Evolutionary conservation across 2,329 filamentous ascomycete species (phyloP), one percentile per base, ranked within the genome.

Genomic region (Pseudogymnoascus sp.): DNA sequence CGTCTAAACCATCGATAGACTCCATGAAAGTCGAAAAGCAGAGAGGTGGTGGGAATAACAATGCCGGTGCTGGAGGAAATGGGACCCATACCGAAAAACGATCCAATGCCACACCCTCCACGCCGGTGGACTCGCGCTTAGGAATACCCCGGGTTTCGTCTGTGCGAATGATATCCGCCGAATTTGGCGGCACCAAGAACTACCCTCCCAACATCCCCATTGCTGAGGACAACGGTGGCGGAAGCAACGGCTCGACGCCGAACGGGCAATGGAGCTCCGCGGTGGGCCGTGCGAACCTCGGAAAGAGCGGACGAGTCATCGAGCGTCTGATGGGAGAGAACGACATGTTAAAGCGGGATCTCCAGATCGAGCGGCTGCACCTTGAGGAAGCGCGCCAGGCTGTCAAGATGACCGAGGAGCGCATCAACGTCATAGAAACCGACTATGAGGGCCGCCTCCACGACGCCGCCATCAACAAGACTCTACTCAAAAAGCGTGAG

Each of bases 271-370:
- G 85, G 84, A 86, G 88, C 70, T 84, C 85, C 30, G 86, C 86
- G 2, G 82, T 89, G 52, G 87, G 87, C 67, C 87, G 87, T 70
- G 86, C 87, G 6, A 86, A 84, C 2, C 76, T 88, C 2, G 88
- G 88, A 45, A 91, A 91, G 77, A 90, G 87, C 8, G 88, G 88
- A 7, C 81, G 88, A 35, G 88, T 91, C 60, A 93, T 94, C 73
- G 91, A 94, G 75, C 85, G 86, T 70, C 82, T 94, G 61, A 90
- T 91, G 71, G 86, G 87, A 61, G 90, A 93, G 71, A 92, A 92
- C 68, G 90, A 93, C 70, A 82, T 86, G 41, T 78, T 93, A 52
- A 89, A 89, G 69, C 83, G 89, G 60, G 89, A 93, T 66, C 79
- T 90, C 63, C 80, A 87, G 69, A 83, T 88, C 62, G 86, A 89